Evolutionary conservation across 2,329 filamentous ascomycete genomes (phyloP).

Genomic region (Penicillium sp.): DNA sequence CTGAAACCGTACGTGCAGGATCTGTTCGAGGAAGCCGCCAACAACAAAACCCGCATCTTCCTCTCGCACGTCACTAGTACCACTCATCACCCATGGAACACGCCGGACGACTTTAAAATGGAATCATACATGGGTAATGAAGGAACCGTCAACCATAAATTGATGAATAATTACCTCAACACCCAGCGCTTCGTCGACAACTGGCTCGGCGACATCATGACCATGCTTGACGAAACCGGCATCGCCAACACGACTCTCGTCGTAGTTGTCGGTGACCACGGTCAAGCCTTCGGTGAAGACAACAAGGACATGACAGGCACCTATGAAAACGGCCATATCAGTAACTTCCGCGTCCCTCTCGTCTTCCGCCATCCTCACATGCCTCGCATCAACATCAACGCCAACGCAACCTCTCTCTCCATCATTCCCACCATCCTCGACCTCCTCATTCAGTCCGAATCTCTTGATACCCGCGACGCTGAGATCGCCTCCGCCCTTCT

Average conservation of each 20-base stretch:
- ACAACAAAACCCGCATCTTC: conserved; percentile 33
- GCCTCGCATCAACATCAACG: conserved; percentile 42
- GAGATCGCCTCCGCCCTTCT: conserved; percentile 40
- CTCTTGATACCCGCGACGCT: conserved; percentile 36
- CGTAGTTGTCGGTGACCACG: conserved; percentile 48
- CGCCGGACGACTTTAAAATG: conserved; percentile 32
- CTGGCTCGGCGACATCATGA: conserved; percentile 46
- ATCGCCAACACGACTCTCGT: conserved; percentile 48
- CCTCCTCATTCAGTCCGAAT: conserved; percentile 42
- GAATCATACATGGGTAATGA: conserved; percentile 26
- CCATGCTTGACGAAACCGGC: conserved; percentile 43
- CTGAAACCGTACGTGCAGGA: conserved; percentile 38
- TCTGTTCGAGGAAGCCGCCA: conserved; percentile 29
- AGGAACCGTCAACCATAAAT: conserved; percentile 29
- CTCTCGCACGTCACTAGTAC: conserved; percentile 36
- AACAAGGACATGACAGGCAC: conserved; percentile 39
- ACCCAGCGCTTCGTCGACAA: conserved; percentile 44
- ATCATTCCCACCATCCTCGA: conserved; percentile 50
- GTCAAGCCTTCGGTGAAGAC: conserved; percentile 47
- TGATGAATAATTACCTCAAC: conserved; percentile 47
- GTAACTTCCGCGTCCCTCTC: conserved; percentile 47
- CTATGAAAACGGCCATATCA: conserved; percentile 47
- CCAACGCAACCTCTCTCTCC: conserved; percentile 43
- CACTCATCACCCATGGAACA: conserved; percentile 46
- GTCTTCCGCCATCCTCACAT: conserved; percentile 47